These are phyloP conservation scores for Quercus ilex DNA, from an alignment of 306 rosid genomes.

Conservation along the genomic window DNA sequence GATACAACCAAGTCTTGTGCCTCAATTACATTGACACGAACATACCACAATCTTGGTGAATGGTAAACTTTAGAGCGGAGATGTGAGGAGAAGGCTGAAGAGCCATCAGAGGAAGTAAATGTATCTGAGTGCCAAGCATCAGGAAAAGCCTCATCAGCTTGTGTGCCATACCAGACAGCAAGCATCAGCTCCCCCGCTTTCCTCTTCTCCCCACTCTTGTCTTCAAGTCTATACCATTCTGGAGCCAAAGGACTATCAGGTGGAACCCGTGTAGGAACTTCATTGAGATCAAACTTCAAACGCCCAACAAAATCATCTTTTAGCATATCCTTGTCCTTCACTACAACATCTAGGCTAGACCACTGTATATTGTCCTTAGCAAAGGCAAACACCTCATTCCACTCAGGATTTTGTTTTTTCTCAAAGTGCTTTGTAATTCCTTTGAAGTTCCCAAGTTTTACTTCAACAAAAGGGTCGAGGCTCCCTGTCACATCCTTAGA, in stretches of 20 bases:
- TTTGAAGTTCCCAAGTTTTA: constrained; percentile 77
- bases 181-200: constrained; percentile 87
- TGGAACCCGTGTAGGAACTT: constrained; percentile 70
- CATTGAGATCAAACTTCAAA: constrained; percentile 58
- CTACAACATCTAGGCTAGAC: constrained; percentile 52
- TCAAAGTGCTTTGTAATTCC: constrained; percentile 64
- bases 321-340: constrained; percentile 64
- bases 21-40: constrained; percentile 65
- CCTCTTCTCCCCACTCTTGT: constrained; percentile 55
- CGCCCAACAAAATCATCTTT: constrained; percentile 75
- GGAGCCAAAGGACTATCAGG: constrained; percentile 98
- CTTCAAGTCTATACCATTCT: constrained; percentile 75
- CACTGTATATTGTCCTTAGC: constrained; percentile 57
- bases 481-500: constrained; percentile 76
- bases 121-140: constrained; percentile 99
- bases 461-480: constrained; percentile 89
- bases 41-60: constrained; percentile 80
- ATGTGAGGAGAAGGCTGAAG: constrained; percentile 32
- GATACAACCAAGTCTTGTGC: constrained; percentile 78
- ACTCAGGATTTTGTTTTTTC: constrained; percentile 73
- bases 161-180: constrained; percentile 96
- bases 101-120: constrained; percentile 44
- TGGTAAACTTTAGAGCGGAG: constrained; percentile 84
- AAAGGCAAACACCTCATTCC: constrained; percentile 93
- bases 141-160: constrained; percentile 94